Percentiles rank a stretch among this genome's conserved stretches.
Conservation (phyloP, 768 basidiomycete species). For the Porphyrellus cyaneotinctus region DNA sequence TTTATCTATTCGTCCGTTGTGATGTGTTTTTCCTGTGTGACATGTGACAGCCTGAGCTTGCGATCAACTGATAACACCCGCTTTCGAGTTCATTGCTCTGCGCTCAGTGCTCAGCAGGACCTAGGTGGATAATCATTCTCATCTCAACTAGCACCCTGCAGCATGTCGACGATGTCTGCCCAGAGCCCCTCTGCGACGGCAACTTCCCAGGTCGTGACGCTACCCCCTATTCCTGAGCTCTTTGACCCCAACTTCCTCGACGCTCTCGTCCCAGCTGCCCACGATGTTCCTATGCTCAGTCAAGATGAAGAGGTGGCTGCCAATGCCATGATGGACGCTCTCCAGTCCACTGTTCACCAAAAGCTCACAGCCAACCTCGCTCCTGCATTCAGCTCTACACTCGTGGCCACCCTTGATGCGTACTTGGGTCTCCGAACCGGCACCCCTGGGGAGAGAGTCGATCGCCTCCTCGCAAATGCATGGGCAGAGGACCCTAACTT, state of each 20-base stretch:
- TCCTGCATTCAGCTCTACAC: conserved; percentile 49
- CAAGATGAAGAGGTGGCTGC: not conserved
- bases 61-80: no score
- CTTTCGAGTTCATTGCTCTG: no score
- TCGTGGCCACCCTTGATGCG: conserved; percentile 51
- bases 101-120: no score
- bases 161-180: no score
- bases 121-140: no score
- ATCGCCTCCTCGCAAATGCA: conserved; percentile 40
- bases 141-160: no score
- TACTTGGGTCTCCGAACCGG: conserved; percentile 42
- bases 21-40: no score
- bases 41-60: no score
- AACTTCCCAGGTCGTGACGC: conserved; percentile 42
- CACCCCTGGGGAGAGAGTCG: conserved; percentile 22
- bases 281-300: not conserved
- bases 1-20: no score
- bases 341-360: conserved; percentile 39
- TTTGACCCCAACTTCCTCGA: conserved; percentile 54
- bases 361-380: conserved; percentile 50
- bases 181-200: no score
- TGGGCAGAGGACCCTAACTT: conserved; percentile 56
- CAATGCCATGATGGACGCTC: conserved; percentile 56
- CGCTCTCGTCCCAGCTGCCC: conserved; percentile 42
- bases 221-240: conserved; percentile 58